Percentiles rank a stretch among this genome's conserved stretches.
phyloP scores from a whole-genome alignment of 208 protist genomes.

The Porcisia hertigi region DNA sequence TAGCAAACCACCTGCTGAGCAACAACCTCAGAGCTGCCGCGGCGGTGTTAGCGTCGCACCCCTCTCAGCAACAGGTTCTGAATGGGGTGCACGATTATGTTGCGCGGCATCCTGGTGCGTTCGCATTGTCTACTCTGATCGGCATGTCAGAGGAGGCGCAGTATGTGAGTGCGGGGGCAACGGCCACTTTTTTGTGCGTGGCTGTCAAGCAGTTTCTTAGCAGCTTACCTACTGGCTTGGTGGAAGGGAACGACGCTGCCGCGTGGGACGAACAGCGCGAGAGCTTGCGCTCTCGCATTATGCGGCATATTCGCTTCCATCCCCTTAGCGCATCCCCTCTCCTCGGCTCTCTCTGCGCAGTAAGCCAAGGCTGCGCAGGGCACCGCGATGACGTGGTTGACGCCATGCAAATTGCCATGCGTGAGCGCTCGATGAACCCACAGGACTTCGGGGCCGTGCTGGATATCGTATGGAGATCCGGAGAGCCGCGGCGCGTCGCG shows the following conservation, averaged over 20 bases:
- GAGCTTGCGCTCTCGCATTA: constrained; percentile 37
- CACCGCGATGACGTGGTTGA: constrained; percentile 46
- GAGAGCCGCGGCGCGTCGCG: constrained; percentile 34
- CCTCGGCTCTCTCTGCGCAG: constrained; percentile 48
- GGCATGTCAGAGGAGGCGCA: constrained; percentile 35
- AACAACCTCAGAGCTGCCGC: constrained; percentile 40
- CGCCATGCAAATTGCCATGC: constrained; percentile 47
- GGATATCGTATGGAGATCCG: constrained; percentile 35
- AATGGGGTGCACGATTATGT: constrained; percentile 27
- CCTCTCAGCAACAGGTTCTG: constrained; percentile 28
- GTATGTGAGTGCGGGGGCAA: constrained; percentile 21
- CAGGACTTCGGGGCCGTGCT: constrained; percentile 58
- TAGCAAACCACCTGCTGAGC: constrained; percentile 27
- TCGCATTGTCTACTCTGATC: constrained; percentile 30
- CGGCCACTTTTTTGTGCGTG: constrained; percentile 34
- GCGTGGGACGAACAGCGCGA: constrained; percentile 10
- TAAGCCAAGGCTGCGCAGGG: constrained; percentile 28
- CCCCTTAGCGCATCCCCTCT: constrained; percentile 38
- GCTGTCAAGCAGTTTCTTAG: constrained; percentile 20
- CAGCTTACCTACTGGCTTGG: background rate
- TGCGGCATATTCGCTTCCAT: constrained; percentile 51
- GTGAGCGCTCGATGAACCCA: constrained; percentile 51
- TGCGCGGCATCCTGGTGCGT: constrained; percentile 6
- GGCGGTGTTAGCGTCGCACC: constrained; percentile 46
- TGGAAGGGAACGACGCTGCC: background rate